phyloP scores from a whole-genome alignment of 805 yeast species.

The Vanderwaltozyma yarrowii region DNA sequence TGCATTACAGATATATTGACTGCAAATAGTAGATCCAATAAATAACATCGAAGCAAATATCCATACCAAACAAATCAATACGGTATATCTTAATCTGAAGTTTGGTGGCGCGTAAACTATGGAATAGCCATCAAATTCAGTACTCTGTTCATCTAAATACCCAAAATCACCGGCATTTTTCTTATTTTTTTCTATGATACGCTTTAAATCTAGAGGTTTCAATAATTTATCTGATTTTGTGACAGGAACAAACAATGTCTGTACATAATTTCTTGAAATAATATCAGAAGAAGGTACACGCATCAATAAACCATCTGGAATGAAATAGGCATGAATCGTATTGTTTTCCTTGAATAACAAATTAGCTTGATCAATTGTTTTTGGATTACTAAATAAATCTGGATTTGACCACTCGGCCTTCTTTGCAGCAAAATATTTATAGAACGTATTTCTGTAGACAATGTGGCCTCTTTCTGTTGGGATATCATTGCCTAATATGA shows the following conservation, averaged over 20 bases:
- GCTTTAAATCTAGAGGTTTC: conserved; percentile 25
- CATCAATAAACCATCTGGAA: conserved; percentile 72
- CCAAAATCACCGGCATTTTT: conserved; percentile 36
- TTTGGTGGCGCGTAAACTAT: conserved; percentile 83
- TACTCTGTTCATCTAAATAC: conserved; percentile 33
- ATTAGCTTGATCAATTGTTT: conserved; percentile 36
- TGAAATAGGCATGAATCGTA: conserved; percentile 43
- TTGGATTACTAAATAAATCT: conserved; percentile 47
- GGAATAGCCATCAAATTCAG: conserved; percentile 40
- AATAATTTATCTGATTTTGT: conserved; percentile 65
- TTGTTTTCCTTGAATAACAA: conserved; percentile 35
- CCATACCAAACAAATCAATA: conserved; percentile 34
- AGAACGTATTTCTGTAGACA: conserved; percentile 41
- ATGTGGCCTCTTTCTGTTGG: conserved; percentile 64
- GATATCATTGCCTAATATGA: conserved; percentile 52
- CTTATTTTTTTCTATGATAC: conserved; percentile 25
- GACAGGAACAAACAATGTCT: conserved; percentile 68
- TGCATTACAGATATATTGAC: conserved; percentile 13
- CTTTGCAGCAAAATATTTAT: conserved; percentile 33
- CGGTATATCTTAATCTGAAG: conserved; percentile 49
- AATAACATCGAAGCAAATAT: conserved; percentile 32
- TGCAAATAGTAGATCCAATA: conserved; percentile 10
- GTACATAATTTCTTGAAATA: conserved; percentile 53
- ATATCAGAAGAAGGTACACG: conserved; percentile 84
- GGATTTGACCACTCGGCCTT: conserved; percentile 34